Conservation (phyloP, 2,329 filamentous ascomycete genomes). For the Fusarium sp. region DNA sequence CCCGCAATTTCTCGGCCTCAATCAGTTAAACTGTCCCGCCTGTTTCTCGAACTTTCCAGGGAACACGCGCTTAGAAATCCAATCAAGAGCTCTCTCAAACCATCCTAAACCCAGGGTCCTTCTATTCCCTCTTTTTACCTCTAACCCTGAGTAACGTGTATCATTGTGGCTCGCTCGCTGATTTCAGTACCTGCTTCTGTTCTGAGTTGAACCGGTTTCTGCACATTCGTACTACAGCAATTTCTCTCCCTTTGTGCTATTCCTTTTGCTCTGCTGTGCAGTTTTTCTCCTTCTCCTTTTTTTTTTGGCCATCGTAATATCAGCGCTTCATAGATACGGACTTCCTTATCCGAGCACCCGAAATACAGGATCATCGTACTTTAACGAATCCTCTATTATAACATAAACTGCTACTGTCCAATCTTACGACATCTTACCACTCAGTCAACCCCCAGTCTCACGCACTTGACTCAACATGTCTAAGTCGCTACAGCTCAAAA, state of each 20-base stretch:
- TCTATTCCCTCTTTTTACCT: background rate
- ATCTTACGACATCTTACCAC: slow-evolving; percentile 3
- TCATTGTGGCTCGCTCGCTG: slow-evolving; percentile 9
- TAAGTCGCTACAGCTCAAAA: slow-evolving; percentile 60
- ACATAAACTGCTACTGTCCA: background rate
- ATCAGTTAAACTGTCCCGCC: background rate
- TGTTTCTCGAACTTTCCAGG: slow-evolving; percentile 48
- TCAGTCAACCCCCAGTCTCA: background rate
- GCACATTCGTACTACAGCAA: background rate
- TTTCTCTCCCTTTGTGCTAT: background rate
- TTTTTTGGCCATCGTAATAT: background rate
- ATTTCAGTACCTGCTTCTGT: background rate
- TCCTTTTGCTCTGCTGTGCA: background rate
- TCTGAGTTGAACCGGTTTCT: background rate
- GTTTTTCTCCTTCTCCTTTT: background rate
- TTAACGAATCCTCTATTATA: background rate
- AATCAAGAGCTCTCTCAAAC: slow-evolving; percentile 32
- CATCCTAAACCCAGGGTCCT: slow-evolving; percentile 11
- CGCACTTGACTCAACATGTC: slow-evolving; percentile 45
- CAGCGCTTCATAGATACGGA: background rate
- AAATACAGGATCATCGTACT: background rate
- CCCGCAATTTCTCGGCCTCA: slow-evolving; percentile 27
- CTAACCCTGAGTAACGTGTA: background rate
- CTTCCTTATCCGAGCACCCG: background rate
- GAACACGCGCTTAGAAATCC: slow-evolving; percentile 48